Evolutionary conservation across 169 alveolate genomes (phyloP).

Genomic region (Eimeria necatrix): DNA sequence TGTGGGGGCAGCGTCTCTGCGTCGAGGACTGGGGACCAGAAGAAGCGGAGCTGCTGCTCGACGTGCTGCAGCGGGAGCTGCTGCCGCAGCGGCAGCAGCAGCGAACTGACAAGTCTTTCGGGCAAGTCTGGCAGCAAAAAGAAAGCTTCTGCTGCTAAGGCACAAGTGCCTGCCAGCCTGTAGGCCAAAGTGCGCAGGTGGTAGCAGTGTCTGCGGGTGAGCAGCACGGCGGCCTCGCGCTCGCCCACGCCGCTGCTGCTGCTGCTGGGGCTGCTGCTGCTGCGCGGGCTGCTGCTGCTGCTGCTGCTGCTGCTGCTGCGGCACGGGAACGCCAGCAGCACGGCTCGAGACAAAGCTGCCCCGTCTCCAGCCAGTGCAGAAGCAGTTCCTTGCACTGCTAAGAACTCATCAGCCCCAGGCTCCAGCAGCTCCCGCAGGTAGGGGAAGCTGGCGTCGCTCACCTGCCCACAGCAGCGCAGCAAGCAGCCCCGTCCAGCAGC

Average conservation of each 20-base stretch:
- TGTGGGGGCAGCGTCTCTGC: slow-evolving; percentile 73
- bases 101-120: neutral
- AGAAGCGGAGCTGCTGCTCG: slow-evolving; percentile 72
- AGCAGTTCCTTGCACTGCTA: slow-evolving; percentile 39
- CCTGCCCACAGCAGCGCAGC: slow-evolving; percentile 26
- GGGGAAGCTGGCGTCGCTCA: neutral
- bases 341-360: slow-evolving; percentile 32
- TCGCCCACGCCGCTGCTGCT: slow-evolving; percentile 12
- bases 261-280: neutral
- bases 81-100: slow-evolving; percentile 48
- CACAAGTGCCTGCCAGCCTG: slow-evolving; percentile 59
- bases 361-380: slow-evolving; percentile 23
- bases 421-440: slow-evolving; percentile 15
- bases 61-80: slow-evolving; percentile 75
- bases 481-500: too few species aligned
- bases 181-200: slow-evolving; percentile 61
- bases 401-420: slow-evolving; percentile 31
- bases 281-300: slow-evolving; percentile 4
- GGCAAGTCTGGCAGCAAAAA: slow-evolving; percentile 7
- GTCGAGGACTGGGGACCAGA: slow-evolving; percentile 66
- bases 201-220: slow-evolving; percentile 64
- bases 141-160: slow-evolving; percentile 48
- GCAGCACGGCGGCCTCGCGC: slow-evolving; percentile 10
- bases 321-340: slow-evolving; percentile 35
- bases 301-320: slow-evolving; percentile 37